These are phyloP conservation scores for Trichosporon coremiiforme DNA, from an alignment of 1,284 basidiomycete genomes.

Conservation along the genomic window DNA sequence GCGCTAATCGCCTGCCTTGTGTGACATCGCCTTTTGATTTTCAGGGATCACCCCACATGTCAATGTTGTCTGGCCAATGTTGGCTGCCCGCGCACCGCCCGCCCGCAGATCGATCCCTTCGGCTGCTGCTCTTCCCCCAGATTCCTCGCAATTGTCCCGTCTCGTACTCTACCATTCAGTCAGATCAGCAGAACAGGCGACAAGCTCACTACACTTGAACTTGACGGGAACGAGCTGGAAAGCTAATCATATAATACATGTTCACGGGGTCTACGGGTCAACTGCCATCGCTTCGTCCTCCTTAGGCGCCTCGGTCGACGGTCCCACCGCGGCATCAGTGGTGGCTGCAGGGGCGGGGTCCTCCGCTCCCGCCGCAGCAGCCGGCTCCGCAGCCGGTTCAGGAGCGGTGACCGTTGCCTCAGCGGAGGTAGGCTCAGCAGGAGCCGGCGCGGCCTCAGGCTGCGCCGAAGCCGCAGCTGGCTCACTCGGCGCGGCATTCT, in stretches of 20 bases:
- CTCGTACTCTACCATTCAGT: neutral
- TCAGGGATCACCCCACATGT: conserved; percentile 11
- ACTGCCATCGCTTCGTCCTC: conserved; percentile 17
- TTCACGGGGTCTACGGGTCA: conserved; percentile 8
- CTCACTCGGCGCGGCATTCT: neutral
- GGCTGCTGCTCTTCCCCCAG: neutral
- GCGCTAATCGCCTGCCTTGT: conserved; percentile 2
- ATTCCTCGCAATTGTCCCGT: neutral
- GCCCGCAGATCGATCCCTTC: neutral
- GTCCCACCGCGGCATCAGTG: neutral
- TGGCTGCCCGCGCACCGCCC: neutral
- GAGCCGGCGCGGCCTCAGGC: neutral
- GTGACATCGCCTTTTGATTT: conserved; percentile 12
- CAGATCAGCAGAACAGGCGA: neutral
- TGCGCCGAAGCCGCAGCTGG: neutral
- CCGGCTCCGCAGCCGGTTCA: conserved; percentile 17
- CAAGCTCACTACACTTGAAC: neutral
- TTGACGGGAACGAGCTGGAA: neutral
- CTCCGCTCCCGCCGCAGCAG: neutral
- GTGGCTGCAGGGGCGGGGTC: neutral
- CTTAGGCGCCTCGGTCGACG: neutral
- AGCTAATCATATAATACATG: conserved; percentile 19
- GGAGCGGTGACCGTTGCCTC: neutral
- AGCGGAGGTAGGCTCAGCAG: neutral
- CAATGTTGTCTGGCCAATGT: conserved; percentile 5